Evolutionary conservation across 2,329 filamentous ascomycete species (phyloP).

Genomic region (Chaetomiaceae sp.): DNA sequence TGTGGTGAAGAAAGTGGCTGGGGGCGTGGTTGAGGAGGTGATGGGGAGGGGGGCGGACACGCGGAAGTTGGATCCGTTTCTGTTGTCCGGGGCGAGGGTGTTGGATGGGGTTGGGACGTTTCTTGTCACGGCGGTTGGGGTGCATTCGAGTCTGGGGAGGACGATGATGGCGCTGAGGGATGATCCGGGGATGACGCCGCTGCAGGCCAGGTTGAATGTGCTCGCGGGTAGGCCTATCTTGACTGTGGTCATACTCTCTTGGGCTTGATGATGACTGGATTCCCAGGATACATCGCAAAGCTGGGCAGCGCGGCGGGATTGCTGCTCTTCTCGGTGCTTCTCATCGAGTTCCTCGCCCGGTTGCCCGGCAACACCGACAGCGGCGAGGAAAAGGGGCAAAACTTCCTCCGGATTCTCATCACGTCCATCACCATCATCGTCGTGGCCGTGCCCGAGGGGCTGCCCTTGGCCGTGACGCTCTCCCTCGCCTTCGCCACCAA

Average conservation of each 20-base stretch:
- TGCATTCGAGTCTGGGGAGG: conserved; percentile 50
- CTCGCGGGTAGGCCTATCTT: conserved; percentile 30
- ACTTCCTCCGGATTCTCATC: conserved; percentile 59
- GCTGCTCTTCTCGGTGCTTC: conserved; percentile 71
- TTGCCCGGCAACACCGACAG: conserved; percentile 48
- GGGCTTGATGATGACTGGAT: too few relatives aligned
- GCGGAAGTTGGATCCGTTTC: conserved; percentile 53
- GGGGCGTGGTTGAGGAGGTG: conserved; percentile 52
- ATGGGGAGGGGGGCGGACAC: conserved; percentile 46
- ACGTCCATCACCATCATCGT: conserved; percentile 62
- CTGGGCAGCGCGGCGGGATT: conserved; percentile 63
- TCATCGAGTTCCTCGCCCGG: conserved; percentile 69
- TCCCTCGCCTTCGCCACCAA: conserved; percentile 61
- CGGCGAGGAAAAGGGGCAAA: conserved; percentile 53
- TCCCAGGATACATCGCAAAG: conserved; percentile 34
- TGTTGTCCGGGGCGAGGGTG: conserved; percentile 53
- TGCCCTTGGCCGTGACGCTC: conserved; percentile 43
- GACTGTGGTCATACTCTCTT: too few relatives aligned
- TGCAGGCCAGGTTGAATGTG: conserved; percentile 49
- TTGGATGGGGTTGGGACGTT: conserved; percentile 51
- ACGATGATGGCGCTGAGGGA: conserved; percentile 53
- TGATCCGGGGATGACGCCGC: conserved; percentile 48
- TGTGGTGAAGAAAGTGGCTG: conserved; percentile 60
- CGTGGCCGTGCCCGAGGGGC: conserved; percentile 62
- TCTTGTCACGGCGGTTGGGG: conserved; percentile 52